Percentiles rank a stretch among this genome's conserved stretches.
Evolutionary conservation across 345 rosid genomes (phyloP).

Genomic region (Brassica cretica): DNA sequence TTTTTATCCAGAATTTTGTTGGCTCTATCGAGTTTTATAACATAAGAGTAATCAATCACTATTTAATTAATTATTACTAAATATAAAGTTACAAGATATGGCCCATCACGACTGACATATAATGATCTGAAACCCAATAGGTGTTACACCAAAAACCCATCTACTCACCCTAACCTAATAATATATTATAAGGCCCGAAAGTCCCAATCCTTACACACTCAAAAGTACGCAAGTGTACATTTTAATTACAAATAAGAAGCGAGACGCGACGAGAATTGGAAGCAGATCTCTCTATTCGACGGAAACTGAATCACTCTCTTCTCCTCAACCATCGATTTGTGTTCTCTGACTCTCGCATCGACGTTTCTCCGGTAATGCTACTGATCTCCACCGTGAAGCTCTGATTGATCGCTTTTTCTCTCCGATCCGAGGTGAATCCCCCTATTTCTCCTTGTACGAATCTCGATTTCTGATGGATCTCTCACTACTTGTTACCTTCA

Average conservation of each 20-base stretch:
- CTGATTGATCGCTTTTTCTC: slow-evolving; percentile 24
- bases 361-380: slow-evolving; percentile 26
- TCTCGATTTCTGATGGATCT: background rate
- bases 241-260: slow-evolving; percentile 3
- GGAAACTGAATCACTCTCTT: slow-evolving; percentile 26
- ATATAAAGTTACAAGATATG: background rate
- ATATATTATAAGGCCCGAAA: background rate
- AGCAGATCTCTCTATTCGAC: slow-evolving; percentile 35
- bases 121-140: background rate
- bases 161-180: background rate
- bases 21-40: background rate
- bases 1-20: no score
- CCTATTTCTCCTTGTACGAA: background rate
- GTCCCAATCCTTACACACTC: background rate
- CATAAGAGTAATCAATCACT: background rate
- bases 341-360: background rate
- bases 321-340: background rate
- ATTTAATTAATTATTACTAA: background rate
- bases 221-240: background rate
- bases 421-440: slow-evolving; percentile 60
- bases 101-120: background rate
- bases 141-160: background rate
- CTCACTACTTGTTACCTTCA: background rate
- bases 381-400: slow-evolving; percentile 22
- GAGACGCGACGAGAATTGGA: slow-evolving; percentile 13